Percentiles rank a stretch among this genome's conserved stretches.
These are phyloP conservation scores for Leersia perrieri DNA, from an alignment of 176 grass and related monocot species.

Conservation along the genomic window DNA sequence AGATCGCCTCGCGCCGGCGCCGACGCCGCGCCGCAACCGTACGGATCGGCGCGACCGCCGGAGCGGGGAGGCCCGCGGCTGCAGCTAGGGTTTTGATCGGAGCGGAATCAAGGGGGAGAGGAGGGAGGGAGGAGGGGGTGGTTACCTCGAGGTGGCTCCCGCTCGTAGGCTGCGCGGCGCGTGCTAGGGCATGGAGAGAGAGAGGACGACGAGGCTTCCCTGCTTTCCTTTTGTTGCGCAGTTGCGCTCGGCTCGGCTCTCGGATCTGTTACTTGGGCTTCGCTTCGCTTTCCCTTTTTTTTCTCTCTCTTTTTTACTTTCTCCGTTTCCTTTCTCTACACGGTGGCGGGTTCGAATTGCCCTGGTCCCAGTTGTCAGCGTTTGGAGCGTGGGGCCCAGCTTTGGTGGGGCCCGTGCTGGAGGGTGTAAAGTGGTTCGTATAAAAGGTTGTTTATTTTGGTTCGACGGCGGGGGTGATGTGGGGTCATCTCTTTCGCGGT, in stretches of 20 bases:
- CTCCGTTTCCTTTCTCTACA: not conserved
- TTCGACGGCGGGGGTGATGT: not conserved
- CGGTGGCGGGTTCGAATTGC: not conserved
- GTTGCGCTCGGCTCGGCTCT: not conserved
- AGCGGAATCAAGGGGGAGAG: not conserved
- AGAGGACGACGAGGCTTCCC: slow-evolving; percentile 1
- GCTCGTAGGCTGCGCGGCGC: not conserved
- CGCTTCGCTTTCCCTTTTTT: not conserved
- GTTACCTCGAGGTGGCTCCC: slow-evolving; percentile 11
- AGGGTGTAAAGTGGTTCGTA: not conserved
- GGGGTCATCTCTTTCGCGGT: not conserved
- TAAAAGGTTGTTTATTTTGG: too few species aligned
- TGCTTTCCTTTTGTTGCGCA: slow-evolving; percentile 7
- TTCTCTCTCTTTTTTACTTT: not conserved
- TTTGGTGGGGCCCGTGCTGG: not conserved
- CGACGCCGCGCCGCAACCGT: not conserved
- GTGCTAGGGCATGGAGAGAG: slow-evolving; percentile 23
- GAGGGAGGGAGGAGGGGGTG: not conserved
- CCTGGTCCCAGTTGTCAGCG: not conserved
- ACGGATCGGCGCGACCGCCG: not conserved
- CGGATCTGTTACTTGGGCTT: not conserved
- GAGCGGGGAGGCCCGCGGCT: not conserved
- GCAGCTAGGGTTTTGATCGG: not conserved
- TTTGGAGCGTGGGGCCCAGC: not conserved
- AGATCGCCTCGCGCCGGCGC: not conserved